Evolutionary conservation across 176 grass and related monocot species (phyloP), one percentile per base, ranked within the genome.

Genomic region (Hordeum marinum): DNA sequence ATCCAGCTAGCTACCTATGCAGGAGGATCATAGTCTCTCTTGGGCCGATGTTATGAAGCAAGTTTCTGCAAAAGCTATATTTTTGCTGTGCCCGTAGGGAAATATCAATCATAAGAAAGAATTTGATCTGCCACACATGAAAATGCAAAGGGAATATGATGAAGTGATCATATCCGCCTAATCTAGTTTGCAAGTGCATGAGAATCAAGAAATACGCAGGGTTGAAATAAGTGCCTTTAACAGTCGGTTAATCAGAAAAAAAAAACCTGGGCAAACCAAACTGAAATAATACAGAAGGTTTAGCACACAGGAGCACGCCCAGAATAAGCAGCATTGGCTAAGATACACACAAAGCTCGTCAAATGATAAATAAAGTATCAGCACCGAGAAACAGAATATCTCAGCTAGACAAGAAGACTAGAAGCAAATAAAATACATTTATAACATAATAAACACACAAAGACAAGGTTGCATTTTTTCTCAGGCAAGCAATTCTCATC

Each of bases 401-500:
- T 72, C 82, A 70, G 83, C 78, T 71, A 61, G 66, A 20, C 18
- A 60, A 77, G 59, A 72, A 60, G 46, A 85, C 40, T 55, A n/a
- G 1, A n/a, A 63, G 42, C 15, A 61, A 11, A 31, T 23, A 42
- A 43, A n/a, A 23, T 23, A 40, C 11, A 7, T 63, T 18, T 29
- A 29, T 29, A 29, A 9, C 5, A 50, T 7, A 80, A 65, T 55
- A 23, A 21, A 82, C 12, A 58, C n/a, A 57, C 1, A 71, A 68
- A 82, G 6, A n/a, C 8, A 13, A 23, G 13, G 40, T 4, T 43
- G 24, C 40, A 41, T 7, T 37, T 7, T 37, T 69, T 80, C 90
- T 90, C 80, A 90, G 86, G 84, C 80, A 92, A 50, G 83, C 83
- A 92, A 59, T 87, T 62, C 71, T 93, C 84, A 87, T 87, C 86